Base-by-base conservation (phyloP, 2,329 filamentous ascomycete species). In the Clarireedia sp. region DNA sequence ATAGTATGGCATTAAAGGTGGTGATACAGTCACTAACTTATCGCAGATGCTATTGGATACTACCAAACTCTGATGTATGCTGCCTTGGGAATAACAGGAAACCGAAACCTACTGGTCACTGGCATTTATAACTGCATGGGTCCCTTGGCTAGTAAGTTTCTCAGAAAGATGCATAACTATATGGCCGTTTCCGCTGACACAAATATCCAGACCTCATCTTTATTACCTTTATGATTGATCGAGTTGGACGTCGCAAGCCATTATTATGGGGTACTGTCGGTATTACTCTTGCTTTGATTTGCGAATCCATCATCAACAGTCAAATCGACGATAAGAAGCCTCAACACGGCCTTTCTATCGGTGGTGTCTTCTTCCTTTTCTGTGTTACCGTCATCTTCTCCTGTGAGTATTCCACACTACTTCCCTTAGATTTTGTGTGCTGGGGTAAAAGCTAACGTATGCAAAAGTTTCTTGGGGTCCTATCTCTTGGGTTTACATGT, bases 321-420 rank as follows among this genome's bases (percentile, higher is more conserved):
- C 72, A 75, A 56, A 75, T 62, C 24, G 47, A 78, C 48, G 63
- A 70, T 3, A 69, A 74, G 9, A 73, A 74, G 2, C 62, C 63
- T 1, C 66, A 68, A 5, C 61, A 75, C 60, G 70, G 73, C 50
- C 67, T 82, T 41, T 82, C 81, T 45, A 79, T 83, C 40, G 79
- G 75, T 0, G 82, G 80, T 12, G 80, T 86, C 17, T 81, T 82
- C 61, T 86, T 86, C 69, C 68, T 87, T n/a, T 86, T 86, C 66
- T 75, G 75, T 48, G 80, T 83, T 51, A 78, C 79, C 21, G 73
- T 78, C 14, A 77, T 82, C 61, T 85, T 83, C 61, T 80, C 78
- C 4, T 57, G 58, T 58, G 56, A 54, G 58, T 26, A 12, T 41
- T 41, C 21, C n/a, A 14, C 37, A 9, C 12, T 9, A 33, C 9